Evolutionary conservation across 371 early-diverging fungal species (phyloP), one percentile per base, ranked within the genome.

Genomic region (Haplosporangium sp.): DNA sequence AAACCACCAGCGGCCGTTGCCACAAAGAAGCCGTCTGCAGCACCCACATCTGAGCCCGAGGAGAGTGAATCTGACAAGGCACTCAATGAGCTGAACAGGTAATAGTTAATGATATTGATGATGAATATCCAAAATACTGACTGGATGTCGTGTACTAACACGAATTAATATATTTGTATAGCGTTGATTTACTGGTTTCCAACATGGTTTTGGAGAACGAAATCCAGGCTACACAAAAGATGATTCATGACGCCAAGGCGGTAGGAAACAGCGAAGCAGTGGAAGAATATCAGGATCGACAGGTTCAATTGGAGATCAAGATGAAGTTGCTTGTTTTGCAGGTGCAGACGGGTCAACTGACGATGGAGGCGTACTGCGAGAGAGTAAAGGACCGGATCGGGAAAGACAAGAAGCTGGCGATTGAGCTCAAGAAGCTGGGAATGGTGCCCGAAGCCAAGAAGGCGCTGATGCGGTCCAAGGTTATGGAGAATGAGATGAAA

Each of bases 201-300:
- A 95, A 93, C 67, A 85, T 85, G 80, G 94, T 95, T 0, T 74
- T 95, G 18, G 94, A 95, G 65, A 73, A 83, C n/a, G 96, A 95
- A 74, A 81, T 90, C 37, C 83, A 80, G 1, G 51, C 77, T 8
- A 81, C 91, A 0, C 74, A 84, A 41, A 62, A 80, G 7, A 83
- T 85, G 55, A 83, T 94, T n/a, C 69, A 84, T 6, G 72, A 83
- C 4, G 74, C 84, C n/a, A 64, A 81, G 59, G 74, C 74, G n/a
- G 81, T 65, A 21, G 70, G 67, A 42, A 87, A 83, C 56, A 73
- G 52, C 1, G 82, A 85, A 43, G 69, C 82, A 0, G 83, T 76
- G 38, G 94, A 93, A 0, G 93, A 93, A 37, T 76, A 90, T 48
- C 71, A 83, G 58, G 93, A 92, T 73, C 75, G 91, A 47, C 86